Percentiles rank a stretch among this genome's conserved stretches.
phyloP scores from a whole-genome alignment of 148 eudicot genomes.

The Rhododendron ovatum region DNA sequence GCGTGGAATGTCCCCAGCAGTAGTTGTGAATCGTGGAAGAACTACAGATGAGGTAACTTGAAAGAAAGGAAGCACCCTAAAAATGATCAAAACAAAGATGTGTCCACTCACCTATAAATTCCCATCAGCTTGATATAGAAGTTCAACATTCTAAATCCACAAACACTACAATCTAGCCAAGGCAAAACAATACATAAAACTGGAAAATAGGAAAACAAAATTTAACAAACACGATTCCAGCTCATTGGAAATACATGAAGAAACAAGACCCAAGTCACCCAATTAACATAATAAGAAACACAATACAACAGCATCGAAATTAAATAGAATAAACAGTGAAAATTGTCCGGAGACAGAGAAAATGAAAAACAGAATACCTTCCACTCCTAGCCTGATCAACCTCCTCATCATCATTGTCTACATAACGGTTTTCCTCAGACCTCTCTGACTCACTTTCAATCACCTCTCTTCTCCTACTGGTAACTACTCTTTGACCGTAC shows the following conservation, averaged over 20 bases:
- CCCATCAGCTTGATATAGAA: not conserved
- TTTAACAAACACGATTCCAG: not conserved
- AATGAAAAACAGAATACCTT: slow-evolving; percentile 38
- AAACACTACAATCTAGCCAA: not conserved
- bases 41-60: not conserved
- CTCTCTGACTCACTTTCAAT: slow-evolving; percentile 84
- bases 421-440: slow-evolving; percentile 78
- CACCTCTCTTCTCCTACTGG: slow-evolving; percentile 74
- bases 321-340: not conserved
- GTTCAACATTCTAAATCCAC: not conserved
- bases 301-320: not conserved
- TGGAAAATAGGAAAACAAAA: not conserved
- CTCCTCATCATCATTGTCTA: slow-evolving; percentile 86
- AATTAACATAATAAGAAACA: not conserved
- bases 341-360: not conserved
- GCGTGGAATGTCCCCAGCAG: not conserved
- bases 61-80: not conserved
- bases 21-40: not conserved
- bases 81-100: not conserved
- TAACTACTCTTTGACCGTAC: slow-evolving; percentile 65
- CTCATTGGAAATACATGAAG: not conserved
- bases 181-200: not conserved
- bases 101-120: not conserved
- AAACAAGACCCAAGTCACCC: not conserved
- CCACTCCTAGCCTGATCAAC: slow-evolving; percentile 76